A percentile compares a stretch with the other conserved stretches of the same genome.
phyloP scores from a whole-genome alignment of 192 early-diverging fungal genomes.

The Linnemannia hyalina region DNA sequence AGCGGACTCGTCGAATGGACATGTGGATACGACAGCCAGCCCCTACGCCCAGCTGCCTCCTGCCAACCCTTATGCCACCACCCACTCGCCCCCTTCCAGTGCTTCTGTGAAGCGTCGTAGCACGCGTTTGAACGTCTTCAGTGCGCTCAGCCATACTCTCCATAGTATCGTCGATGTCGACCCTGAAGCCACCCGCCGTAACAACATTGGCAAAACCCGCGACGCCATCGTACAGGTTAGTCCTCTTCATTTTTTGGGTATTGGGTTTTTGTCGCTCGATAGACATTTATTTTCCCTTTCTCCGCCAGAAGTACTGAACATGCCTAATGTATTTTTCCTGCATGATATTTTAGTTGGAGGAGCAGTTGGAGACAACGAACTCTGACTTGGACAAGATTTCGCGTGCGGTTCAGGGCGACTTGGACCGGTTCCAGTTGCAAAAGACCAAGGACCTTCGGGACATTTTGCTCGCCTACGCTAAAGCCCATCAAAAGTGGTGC shows the following conservation, averaged over 20 bases:
- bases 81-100: conserved; percentile 14
- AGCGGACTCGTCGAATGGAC: background rate
- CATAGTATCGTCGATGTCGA: conserved; percentile 98
- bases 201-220: conserved; percentile 88
- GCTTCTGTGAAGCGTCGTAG: conserved; percentile 47
- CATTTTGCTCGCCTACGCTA: conserved; percentile 82
- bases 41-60: conserved; percentile 40
- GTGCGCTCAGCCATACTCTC: conserved; percentile 76
- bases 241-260: background rate
- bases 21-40: background rate
- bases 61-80: conserved; percentile 44
- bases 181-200: conserved; percentile 88
- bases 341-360: conserved; percentile 69
- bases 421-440: conserved; percentile 95
- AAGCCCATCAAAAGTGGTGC: conserved; percentile 78
- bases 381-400: conserved; percentile 84
- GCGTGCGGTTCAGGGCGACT: conserved; percentile 84
- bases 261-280: too few species aligned
- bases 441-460: conserved; percentile 90
- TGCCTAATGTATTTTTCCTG: background rate
- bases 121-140: conserved; percentile 65
- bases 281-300: too few species aligned
- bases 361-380: conserved; percentile 78
- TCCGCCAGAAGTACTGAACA: background rate
- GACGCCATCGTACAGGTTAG: conserved; percentile 79